phyloP scores from a whole-genome alignment of 129 eudicot species.

The Mikania micrantha region DNA sequence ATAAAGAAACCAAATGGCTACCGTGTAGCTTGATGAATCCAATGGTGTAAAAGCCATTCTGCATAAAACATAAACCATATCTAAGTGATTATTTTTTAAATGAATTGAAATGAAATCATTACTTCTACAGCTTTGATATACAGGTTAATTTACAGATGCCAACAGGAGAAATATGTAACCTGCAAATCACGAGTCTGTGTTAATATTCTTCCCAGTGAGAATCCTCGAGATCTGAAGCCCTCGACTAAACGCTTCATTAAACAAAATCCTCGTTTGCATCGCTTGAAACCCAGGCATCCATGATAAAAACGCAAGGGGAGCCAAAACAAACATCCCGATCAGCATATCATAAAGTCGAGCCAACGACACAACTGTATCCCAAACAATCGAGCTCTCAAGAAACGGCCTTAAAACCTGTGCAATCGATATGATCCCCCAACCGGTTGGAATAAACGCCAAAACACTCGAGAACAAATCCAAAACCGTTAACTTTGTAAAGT shows the following conservation, averaged over 20 bases:
- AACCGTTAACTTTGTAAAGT: conserved; percentile 39
- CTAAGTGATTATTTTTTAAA: background rate
- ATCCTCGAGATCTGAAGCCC: conserved; percentile 89
- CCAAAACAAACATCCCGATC: conserved; percentile 70
- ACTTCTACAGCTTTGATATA: background rate
- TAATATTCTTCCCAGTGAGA: conserved; percentile 65
- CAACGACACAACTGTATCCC: conserved; percentile 79
- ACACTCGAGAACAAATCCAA: conserved; percentile 57
- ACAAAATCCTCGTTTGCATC: conserved; percentile 89
- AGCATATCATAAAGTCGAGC: conserved; percentile 82
- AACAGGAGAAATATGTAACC: conserved; percentile 23
- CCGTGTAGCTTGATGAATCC: background rate
- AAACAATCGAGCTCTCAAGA: conserved; percentile 57
- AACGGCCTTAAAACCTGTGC: conserved; percentile 91
- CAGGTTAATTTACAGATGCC: background rate
- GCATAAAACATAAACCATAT: conserved; percentile 2
- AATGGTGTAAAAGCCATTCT: background rate
- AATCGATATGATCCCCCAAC: conserved; percentile 79
- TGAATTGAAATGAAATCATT: background rate
- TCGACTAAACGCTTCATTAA: conserved; percentile 85
- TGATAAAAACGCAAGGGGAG: conserved; percentile 72
- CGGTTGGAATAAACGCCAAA: conserved; percentile 86
- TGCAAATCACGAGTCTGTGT: conserved; percentile 34
- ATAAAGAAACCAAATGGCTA: background rate
- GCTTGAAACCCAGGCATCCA: conserved; percentile 98